phyloP scores from a whole-genome alignment of 23 red algal species.

The Agarophyton chilense region DNA sequence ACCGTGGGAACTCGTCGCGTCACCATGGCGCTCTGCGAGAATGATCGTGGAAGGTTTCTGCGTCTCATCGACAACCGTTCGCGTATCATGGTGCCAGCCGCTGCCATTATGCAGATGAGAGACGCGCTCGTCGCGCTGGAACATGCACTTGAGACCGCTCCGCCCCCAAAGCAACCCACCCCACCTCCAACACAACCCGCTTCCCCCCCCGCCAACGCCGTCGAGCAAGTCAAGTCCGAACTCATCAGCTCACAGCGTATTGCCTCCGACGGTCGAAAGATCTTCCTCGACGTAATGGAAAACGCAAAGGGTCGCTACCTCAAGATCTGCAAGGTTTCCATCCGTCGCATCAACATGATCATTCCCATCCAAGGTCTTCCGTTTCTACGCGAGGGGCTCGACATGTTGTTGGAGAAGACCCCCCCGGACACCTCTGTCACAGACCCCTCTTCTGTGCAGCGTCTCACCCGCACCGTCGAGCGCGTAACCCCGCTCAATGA shows the following conservation, averaged over 20 bases:
- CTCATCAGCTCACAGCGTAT: conserved; percentile 55
- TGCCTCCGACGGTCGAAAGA: conserved; percentile 69
- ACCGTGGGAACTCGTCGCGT: conserved; percentile 33
- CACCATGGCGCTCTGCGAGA: conserved; percentile 63
- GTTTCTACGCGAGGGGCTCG: conserved; percentile 32
- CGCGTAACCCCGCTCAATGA: conserved; percentile 44
- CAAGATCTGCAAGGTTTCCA: conserved; percentile 75
- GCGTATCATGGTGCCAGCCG: conserved; percentile 49
- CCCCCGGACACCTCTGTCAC: conserved; percentile 58
- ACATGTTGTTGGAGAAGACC: conserved; percentile 60
- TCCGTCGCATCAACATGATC: conserved; percentile 60
- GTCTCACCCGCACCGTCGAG: conserved; percentile 52
- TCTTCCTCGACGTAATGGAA: conserved; percentile 80
- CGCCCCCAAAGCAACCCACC: background rate
- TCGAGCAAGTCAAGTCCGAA: conserved; percentile 48
- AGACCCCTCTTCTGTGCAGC: conserved; percentile 57
- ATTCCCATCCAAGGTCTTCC: conserved; percentile 37
- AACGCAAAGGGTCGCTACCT: conserved; percentile 80
- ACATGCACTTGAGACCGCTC: background rate
- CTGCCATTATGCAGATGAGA: conserved; percentile 58
- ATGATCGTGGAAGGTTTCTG: conserved; percentile 69
- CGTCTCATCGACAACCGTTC: conserved; percentile 50
- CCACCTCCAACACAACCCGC: background rate
- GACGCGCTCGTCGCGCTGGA: conserved; percentile 51
- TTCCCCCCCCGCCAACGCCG: background rate